Evolutionary conservation across 805 yeast genomes (phyloP), one percentile per base, ranked within the genome.

Genomic region (Wickerhamomyces queroliae): DNA sequence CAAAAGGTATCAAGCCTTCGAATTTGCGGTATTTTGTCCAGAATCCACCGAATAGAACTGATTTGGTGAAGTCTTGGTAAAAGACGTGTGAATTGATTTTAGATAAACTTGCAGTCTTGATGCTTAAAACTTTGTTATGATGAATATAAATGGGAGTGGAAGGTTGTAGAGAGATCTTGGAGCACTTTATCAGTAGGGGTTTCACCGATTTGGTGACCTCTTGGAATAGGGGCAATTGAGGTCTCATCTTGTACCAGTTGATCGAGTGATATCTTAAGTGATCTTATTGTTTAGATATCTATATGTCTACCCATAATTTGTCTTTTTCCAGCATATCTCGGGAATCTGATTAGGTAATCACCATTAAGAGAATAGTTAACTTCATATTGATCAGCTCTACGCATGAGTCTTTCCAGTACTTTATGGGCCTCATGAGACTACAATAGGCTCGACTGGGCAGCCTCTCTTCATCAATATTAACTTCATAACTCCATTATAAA

Each of bases 141-240:
- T 70, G 64, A 11, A 78, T 57, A 44, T 64, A 62, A 2, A 77
- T 56, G 0, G 85, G 83, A 1, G 75, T 59, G 0, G 84, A 78
- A 1, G 86, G 78, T 1, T 81, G 79, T n/a, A 74, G 52, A 1
- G 67, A 59, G n/a, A 78, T 54, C 6, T 74, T 63, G 5, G 33
- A 30, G 17, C 22, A 10, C 23, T 30, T 30, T 12, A 30, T 10
- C 3, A 30, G 33, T 15, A 18, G 15, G 4, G 33, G 33, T 18
- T 19, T 18, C 3, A 17, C 33, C 6, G 3, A 10, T 19, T 18
- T 21, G 12, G 33, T 11, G 22, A 11, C 16, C 7, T 18, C 15
- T 19, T 19, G 22, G 5, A 30, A 20, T 5, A 18, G 21, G 11
- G 21, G 13, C 9, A n/a, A 7, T 11, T 29, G 20, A 5, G 32